Base-by-base conservation (phyloP, 495 filamentous ascomycete species). In the Neurospora tetrasperma region DNA sequence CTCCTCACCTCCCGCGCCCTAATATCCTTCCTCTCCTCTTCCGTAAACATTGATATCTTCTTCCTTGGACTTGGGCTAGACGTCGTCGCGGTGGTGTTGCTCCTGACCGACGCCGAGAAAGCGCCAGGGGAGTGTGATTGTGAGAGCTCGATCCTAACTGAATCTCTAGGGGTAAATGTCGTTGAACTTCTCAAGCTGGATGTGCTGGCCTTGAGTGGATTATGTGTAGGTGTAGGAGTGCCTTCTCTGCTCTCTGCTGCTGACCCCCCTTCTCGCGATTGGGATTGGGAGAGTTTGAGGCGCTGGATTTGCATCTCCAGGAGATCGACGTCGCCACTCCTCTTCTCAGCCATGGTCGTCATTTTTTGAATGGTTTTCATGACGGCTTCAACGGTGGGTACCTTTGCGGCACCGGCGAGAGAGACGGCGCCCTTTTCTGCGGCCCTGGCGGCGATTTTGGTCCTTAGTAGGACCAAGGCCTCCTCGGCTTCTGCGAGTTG, bases 321-420 rank as follows among this genome's bases (percentile, higher is more conserved):
- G 12, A 96, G 88, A 80, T 97, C 93, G 69, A 98, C 90, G 75
- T 98, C 96, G 66, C 89, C 90, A 79, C 91, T 93, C 78, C 79
- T 92, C 81, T 90, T 90, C 83, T 97, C 92, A 0, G 91, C 90
- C 93, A 98, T 97, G 73, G 83, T 88, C 70, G 94, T 98, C 89
- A 99, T 92, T 71, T 96, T 97, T 70, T 84, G 84, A 74, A 99
- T 97, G 7, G 96, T 98, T 69, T 91, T 92, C 59, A 92, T 89
- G 23, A 98, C 93, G 9, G 93, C 93, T 75, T 98, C 96, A 2
- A 97, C 91, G 0, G 95, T 98, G 3, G 96, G 96, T 2, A 81
- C 82, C 23, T 83, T 81, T 7, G 82, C 80, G 27, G 83, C 80
- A 11, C 81, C 79, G 2, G 85, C 85, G 6, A 38, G 27, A 5